phyloP scores from a whole-genome alignment of 176 grass and related monocot genomes.

The Coix lacrymajobi region DNA sequence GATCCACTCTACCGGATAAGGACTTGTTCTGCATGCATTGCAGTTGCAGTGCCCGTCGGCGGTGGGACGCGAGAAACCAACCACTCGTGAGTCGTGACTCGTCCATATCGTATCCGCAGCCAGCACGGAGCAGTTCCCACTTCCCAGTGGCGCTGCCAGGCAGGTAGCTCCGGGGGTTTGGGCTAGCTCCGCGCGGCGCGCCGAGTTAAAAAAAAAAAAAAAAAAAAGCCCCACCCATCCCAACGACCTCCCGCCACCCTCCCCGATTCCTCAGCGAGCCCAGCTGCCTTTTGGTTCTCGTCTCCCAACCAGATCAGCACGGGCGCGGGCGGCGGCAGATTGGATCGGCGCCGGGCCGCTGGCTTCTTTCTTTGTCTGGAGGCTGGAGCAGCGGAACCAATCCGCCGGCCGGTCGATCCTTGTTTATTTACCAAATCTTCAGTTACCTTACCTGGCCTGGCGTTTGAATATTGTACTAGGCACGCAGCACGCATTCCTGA shows the following conservation, averaged over 20 bases:
- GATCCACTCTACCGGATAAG: neutral
- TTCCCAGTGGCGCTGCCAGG: neutral
- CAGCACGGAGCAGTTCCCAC: neutral
- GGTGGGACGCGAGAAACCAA: neutral
- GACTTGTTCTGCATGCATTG: neutral
- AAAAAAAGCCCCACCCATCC: neutral
- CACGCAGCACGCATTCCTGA: neutral
- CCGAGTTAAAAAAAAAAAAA: conserved; percentile 19
- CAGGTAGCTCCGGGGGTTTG: neutral
- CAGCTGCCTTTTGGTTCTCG: neutral
- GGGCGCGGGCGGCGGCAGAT: neutral
- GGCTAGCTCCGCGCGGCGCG: neutral
- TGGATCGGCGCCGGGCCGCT: neutral
- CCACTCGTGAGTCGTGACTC: too few relatives aligned
- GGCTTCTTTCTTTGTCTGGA: neutral
- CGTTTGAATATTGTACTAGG: neutral
- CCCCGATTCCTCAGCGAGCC: neutral
- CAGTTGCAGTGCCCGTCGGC: neutral
- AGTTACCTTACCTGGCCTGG: neutral
- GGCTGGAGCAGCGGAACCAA: neutral
- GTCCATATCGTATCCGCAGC: neutral
- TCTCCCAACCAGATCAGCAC: neutral
- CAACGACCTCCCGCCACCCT: conserved; percentile 13
- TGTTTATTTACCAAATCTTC: neutral
- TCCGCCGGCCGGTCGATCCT: neutral